phyloP scores from a whole-genome alignment of 805 yeast species.

The Wickerhamomyces tratensis region DNA sequence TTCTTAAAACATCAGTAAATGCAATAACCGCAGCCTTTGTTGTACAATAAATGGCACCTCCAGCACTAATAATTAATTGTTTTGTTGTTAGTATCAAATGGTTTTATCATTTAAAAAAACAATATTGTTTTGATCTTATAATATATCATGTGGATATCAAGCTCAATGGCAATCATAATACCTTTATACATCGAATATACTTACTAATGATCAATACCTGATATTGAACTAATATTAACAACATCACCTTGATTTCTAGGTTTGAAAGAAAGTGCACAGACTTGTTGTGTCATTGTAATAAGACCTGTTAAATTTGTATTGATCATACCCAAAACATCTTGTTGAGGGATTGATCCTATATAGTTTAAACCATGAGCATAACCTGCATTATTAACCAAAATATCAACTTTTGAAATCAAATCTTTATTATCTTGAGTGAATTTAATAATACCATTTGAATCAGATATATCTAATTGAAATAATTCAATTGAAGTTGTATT shows the following conservation, averaged over 20 bases:
- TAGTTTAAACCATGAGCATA: conserved; percentile 67
- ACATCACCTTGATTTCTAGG: conserved; percentile 56
- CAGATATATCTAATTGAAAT: conserved; percentile 43
- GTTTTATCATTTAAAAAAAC: too few relatives aligned
- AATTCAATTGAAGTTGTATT: conserved; percentile 29
- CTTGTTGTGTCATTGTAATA: conserved; percentile 67
- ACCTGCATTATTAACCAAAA: conserved; percentile 60
- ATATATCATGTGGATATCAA: too few relatives aligned
- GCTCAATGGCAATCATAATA: too few relatives aligned
- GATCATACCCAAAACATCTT: conserved; percentile 64
- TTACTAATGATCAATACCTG: conserved; percentile 56
- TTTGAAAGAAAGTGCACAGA: conserved; percentile 52
- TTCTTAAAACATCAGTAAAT: conserved; percentile 55
- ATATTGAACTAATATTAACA: conserved; percentile 59
- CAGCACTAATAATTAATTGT: neutral
- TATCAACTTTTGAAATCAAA: conserved; percentile 45
- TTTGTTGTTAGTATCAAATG: neutral
- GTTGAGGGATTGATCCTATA: conserved; percentile 51
- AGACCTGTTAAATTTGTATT: conserved; percentile 78
- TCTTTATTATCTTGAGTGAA: conserved; percentile 42
- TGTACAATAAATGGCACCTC: conserved; percentile 60
- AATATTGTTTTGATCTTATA: too few relatives aligned
- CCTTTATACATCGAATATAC: conserved; percentile 21
- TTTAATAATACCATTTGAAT: conserved; percentile 35
- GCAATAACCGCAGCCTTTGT: conserved; percentile 62